These are phyloP conservation scores for Omphalotus guepiniiformis DNA, from an alignment of 768 basidiomycete genomes.

Conservation along the genomic window DNA sequence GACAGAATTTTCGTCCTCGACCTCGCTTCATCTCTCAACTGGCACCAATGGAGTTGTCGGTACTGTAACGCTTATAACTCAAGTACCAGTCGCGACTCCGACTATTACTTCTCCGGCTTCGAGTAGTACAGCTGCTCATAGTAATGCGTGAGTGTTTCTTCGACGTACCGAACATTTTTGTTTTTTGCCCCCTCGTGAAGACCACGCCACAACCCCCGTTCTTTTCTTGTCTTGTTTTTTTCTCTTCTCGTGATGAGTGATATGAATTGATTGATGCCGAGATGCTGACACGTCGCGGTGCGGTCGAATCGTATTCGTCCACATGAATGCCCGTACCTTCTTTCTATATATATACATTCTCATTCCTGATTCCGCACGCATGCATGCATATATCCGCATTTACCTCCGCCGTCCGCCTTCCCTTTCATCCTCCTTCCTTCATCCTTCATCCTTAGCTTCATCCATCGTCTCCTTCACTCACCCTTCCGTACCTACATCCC, in stretches of 20 bases:
- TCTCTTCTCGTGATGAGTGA: neutral
- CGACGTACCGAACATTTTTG: too few relatives aligned
- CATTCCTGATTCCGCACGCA: too few relatives aligned
- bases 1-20: neutral
- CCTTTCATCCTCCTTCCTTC: neutral
- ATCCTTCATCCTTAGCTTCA: neutral
- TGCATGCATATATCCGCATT: too few relatives aligned
- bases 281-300: neutral
- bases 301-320: neutral
- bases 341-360: too few relatives aligned
- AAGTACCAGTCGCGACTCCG: neutral
- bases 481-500: neutral
- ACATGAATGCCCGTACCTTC: neutral
- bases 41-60: neutral
- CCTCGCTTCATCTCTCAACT: too few relatives aligned
- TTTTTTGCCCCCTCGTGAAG: neutral
- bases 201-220: neutral
- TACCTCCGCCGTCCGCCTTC: neutral
- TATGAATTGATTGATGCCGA: neutral
- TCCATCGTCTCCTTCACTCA: neutral
- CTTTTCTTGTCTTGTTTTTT: neutral
- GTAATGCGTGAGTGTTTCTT: neutral
- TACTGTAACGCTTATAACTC: conserved; percentile 2
- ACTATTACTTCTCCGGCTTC: neutral
- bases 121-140: neutral